Evolutionary conservation across 2,329 filamentous ascomycete genomes (phyloP).

Genomic region (Bipolaris oryzae): DNA sequence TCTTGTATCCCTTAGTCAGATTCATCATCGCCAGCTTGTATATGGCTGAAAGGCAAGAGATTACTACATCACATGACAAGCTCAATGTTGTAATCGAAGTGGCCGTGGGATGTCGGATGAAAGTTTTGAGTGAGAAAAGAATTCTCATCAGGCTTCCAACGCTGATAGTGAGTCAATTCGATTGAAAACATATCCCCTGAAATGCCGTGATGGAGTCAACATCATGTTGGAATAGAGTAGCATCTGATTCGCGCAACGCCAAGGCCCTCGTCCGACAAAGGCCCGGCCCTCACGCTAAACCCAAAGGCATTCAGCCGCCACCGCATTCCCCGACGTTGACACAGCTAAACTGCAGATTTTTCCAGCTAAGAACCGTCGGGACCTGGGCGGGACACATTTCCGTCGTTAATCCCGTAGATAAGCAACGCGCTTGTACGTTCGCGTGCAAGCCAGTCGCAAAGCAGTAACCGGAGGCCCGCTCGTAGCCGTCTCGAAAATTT

Average conservation of each 20-base stretch:
- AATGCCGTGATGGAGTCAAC: constrained; percentile 5
- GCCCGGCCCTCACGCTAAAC: constrained; percentile 31
- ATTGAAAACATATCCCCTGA: not conserved
- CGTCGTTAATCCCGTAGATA: constrained; percentile 7
- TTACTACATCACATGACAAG: not conserved
- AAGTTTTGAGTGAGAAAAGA: not conserved
- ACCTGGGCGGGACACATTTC: constrained; percentile 15
- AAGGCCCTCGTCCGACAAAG: constrained; percentile 30
- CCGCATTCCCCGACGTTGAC: constrained; percentile 19
- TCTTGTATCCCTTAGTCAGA: not conserved
- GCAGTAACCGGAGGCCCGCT: constrained; percentile 25
- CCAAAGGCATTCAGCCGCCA: constrained; percentile 21
- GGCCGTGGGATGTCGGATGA: not conserved
- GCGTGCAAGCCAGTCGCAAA: constrained; percentile 15
- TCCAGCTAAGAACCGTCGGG: constrained; percentile 19
- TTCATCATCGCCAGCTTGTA: not conserved
- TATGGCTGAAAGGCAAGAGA: not conserved
- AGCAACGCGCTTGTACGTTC: constrained; percentile 13
- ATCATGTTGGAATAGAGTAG: constrained; percentile 8
- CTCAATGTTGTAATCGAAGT: not conserved
- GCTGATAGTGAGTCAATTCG: not conserved
- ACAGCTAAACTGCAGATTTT: constrained; percentile 36
- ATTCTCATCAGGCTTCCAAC: not conserved
- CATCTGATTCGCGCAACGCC: constrained; percentile 16
- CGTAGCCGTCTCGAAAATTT: constrained; percentile 38